Evolutionary conservation across 257 asterid species (phyloP).

Genomic region (Salvia rosmarinus): DNA sequence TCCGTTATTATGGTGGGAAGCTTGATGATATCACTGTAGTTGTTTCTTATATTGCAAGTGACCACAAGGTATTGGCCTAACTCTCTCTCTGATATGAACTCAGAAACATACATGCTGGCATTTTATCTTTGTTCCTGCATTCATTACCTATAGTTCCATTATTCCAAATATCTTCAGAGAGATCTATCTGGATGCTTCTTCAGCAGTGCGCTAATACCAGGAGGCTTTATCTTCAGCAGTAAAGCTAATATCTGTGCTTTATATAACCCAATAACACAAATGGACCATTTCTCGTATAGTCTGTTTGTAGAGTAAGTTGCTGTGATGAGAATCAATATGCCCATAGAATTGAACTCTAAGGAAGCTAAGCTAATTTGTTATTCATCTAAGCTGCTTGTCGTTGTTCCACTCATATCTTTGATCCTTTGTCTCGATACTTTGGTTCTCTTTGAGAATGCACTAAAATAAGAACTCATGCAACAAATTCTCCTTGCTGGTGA

Average conservation of each 20-base stretch:
- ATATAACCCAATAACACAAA: neutral
- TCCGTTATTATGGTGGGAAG: conserved; percentile 91
- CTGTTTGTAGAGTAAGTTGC: neutral
- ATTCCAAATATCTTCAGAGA: neutral
- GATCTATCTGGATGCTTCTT: conserved; percentile 2
- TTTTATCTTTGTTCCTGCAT: neutral
- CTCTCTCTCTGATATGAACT: conserved; percentile 5
- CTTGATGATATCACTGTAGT: conserved; percentile 93
- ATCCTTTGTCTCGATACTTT: too few species aligned
- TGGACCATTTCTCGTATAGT: neutral
- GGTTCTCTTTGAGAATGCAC: too few species aligned
- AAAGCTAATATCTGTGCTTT: neutral
- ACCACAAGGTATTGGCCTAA: conserved; percentile 52
- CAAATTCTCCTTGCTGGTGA: too few species aligned
- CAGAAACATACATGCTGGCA: neutral
- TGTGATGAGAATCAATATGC: neutral
- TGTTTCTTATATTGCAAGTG: conserved; percentile 74
- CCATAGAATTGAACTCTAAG: neutral
- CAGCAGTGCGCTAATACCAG: neutral
- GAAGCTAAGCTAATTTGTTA: neutral
- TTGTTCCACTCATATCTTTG: too few species aligned
- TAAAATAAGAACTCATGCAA: too few species aligned
- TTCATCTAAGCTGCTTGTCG: neutral
- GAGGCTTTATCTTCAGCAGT: neutral
- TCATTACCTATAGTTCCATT: neutral